Base-by-base conservation (phyloP, 1,139 yeast species). In the Schizosaccharomyces versatilis region DNA sequence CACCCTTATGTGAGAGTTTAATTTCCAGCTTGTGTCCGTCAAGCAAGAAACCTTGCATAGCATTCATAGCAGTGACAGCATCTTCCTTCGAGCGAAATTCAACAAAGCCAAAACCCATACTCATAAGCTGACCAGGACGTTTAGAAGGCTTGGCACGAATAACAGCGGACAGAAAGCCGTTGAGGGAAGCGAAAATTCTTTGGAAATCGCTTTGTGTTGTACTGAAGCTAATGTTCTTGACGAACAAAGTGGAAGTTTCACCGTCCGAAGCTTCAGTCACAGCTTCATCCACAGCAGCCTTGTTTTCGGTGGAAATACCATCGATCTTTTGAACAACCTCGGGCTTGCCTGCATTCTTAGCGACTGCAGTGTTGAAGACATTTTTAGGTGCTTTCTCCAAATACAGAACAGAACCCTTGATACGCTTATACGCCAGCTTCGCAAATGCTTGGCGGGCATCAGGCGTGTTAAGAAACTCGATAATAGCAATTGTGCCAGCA, bases 81-180 rank as follows among this genome's bases (percentile, higher is more conserved):
- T 82, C 80, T 53, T 79, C 84, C 60, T 77, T 77, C 3, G 88
- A 76, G 61, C 72, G 78, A 67, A 86, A 93, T 68, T 90, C 98
- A 38, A 78, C 95, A 68, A 90, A 90, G 0, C 99, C 99, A 65
- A 86, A 90, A 40, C 99, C 99, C 98, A 90, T 90, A 63, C 95
- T 84, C 59, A 80, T 73, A 15, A 73, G 70, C 57, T 76, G 73
- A 7, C 81, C 81, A 1, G 75, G 64, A 57, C 78, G 77, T 68
- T 80, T 84, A 52, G 94, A 78, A 1, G 96, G 88, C 65, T 88
- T 88, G 44, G 83, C 82, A 65, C 85, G 86, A 55, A 90, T 83
- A 40, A 81, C 79, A 1, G 94, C 95, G 55, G 81, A 75, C 12
- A 82, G 78, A 67, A 82, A 93, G 0, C 95, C 99, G 17, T 78